A percentile compares a stretch with the other conserved stretches of the same genome.
phyloP scores from a whole-genome alignment of 2,329 filamentous ascomycete species.

The Fusarium nodosum region DNA sequence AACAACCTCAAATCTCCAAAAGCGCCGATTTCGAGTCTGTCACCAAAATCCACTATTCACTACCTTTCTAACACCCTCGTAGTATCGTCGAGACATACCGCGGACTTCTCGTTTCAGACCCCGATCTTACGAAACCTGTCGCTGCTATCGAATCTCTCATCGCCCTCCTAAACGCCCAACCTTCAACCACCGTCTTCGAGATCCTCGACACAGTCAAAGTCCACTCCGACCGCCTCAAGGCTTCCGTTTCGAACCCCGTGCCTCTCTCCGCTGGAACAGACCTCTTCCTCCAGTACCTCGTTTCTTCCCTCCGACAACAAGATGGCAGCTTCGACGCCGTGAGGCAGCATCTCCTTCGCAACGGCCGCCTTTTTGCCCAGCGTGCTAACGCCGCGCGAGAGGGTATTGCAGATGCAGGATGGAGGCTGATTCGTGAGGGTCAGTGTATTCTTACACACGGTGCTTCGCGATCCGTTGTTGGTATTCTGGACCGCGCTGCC shows the following conservation, averaged over 20 bases:
- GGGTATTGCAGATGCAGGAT: constrained; percentile 84
- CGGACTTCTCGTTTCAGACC: constrained; percentile 72
- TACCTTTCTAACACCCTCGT: neutral
- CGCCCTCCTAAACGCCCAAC: constrained; percentile 82
- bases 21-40: constrained; percentile 50
- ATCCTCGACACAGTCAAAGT: constrained; percentile 87
- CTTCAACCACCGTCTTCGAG: constrained; percentile 90
- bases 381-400: constrained; percentile 87
- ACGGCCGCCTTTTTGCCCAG: constrained; percentile 87
- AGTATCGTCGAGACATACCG: constrained; percentile 71
- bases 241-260: constrained; percentile 86
- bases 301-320: constrained; percentile 76
- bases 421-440: constrained; percentile 82
- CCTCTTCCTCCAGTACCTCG: constrained; percentile 94
- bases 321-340: constrained; percentile 79
- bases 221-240: constrained; percentile 82
- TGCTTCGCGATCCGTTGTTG: constrained; percentile 85
- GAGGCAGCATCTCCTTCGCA: constrained; percentile 84
- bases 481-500: constrained; percentile 77
- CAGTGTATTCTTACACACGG: constrained; percentile 91
- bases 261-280: constrained; percentile 94
- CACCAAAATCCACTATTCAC: neutral
- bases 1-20: constrained; percentile 41
- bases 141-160: constrained; percentile 95
- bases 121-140: constrained; percentile 93